A percentile compares a stretch with the other conserved stretches of the same genome.
These are phyloP conservation scores for Stentor roeselii DNA, from an alignment of 73 alveolate genomes.

Conservation along the genomic window DNA sequence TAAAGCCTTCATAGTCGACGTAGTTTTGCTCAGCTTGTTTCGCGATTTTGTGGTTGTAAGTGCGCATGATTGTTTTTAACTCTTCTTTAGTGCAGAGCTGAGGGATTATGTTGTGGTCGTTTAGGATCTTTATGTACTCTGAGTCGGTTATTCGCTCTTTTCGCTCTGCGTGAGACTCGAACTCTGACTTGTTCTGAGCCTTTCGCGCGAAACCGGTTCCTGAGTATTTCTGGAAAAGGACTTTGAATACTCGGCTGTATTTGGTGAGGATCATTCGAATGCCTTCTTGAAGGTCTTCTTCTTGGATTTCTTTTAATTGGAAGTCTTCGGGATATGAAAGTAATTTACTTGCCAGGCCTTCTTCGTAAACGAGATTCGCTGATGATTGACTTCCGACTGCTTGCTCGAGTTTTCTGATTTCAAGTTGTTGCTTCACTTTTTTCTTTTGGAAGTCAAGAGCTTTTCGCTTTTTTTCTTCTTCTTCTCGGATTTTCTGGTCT, in stretches of 20 bases:
- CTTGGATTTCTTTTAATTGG: slow-evolving; percentile 44
- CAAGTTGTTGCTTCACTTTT: slow-evolving; percentile 20
- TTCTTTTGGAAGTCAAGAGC: neutral
- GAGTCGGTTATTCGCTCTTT: slow-evolving; percentile 39
- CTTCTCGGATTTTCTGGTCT: slow-evolving; percentile 23
- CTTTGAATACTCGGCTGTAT: slow-evolving; percentile 38
- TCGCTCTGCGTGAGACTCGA: slow-evolving; percentile 43
- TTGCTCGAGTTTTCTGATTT: slow-evolving; percentile 33
- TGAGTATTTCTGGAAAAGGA: slow-evolving; percentile 49
- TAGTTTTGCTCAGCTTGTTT: slow-evolving; percentile 39
- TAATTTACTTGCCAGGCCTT: slow-evolving; percentile 13
- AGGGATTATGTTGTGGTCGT: slow-evolving; percentile 56
- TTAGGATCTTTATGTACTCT: slow-evolving; percentile 55
- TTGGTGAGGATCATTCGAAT: slow-evolving; percentile 45
- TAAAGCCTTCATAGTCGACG: slow-evolving; percentile 48
- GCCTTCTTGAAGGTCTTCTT: slow-evolving; percentile 51
- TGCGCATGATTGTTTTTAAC: slow-evolving; percentile 21
- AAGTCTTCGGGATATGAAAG: slow-evolving; percentile 26
- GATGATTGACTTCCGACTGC: slow-evolving; percentile 11
- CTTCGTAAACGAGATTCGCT: slow-evolving; percentile 5
- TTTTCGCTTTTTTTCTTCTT: slow-evolving; percentile 16
- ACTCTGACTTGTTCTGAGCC: slow-evolving; percentile 24
- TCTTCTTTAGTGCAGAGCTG: slow-evolving; percentile 49
- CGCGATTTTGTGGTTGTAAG: slow-evolving; percentile 29
- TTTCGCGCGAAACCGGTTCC: slow-evolving; percentile 53